A percentile compares a stretch with the other conserved stretches of the same genome.
Evolutionary conservation across 352 stramenopile species (phyloP).

Genomic region (Globisporangium carolinianum): DNA sequence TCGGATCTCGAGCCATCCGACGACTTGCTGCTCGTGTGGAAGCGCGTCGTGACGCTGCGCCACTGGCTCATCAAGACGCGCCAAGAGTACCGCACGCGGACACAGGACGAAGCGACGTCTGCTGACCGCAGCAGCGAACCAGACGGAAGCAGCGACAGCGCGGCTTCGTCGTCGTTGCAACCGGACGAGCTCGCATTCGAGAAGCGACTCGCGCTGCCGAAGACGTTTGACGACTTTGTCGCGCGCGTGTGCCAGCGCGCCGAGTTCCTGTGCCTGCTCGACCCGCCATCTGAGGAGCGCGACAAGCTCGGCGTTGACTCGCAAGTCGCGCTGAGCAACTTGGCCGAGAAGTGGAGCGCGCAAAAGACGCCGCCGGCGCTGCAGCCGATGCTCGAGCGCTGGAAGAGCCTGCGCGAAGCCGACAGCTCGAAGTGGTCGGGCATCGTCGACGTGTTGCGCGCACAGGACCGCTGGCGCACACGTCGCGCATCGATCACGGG

Average conservation of each 20-base stretch:
- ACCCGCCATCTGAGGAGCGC: slow-evolving; percentile 63
- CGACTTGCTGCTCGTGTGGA: slow-evolving; percentile 69
- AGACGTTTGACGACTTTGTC: slow-evolving; percentile 61
- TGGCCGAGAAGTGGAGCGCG: slow-evolving; percentile 82
- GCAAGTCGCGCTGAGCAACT: slow-evolving; percentile 65
- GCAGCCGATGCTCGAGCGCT: slow-evolving; percentile 83
- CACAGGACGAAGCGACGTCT: slow-evolving; percentile 31
- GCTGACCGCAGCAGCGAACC: background rate
- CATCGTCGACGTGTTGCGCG: slow-evolving; percentile 75
- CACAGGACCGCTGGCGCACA: slow-evolving; percentile 48
- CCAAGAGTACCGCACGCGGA: slow-evolving; percentile 68
- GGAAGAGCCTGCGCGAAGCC: slow-evolving; percentile 63
- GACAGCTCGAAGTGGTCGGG: slow-evolving; percentile 84
- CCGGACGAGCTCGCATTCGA: slow-evolving; percentile 35
- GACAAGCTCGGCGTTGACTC: slow-evolving; percentile 60
- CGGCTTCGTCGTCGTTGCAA: background rate
- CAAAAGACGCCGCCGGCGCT: slow-evolving; percentile 77
- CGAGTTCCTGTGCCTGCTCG: slow-evolving; percentile 68
- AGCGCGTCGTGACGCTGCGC: slow-evolving; percentile 67
- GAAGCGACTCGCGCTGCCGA: slow-evolving; percentile 50
- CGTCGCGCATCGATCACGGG: slow-evolving; percentile 42
- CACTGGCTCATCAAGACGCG: slow-evolving; percentile 82
- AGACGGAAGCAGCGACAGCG: background rate
- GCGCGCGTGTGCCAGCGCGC: slow-evolving; percentile 61
- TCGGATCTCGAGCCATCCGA: slow-evolving; percentile 62